These are phyloP conservation scores for Ustilago sp. DNA, from an alignment of 1,284 basidiomycete genomes.

Conservation along the genomic window DNA sequence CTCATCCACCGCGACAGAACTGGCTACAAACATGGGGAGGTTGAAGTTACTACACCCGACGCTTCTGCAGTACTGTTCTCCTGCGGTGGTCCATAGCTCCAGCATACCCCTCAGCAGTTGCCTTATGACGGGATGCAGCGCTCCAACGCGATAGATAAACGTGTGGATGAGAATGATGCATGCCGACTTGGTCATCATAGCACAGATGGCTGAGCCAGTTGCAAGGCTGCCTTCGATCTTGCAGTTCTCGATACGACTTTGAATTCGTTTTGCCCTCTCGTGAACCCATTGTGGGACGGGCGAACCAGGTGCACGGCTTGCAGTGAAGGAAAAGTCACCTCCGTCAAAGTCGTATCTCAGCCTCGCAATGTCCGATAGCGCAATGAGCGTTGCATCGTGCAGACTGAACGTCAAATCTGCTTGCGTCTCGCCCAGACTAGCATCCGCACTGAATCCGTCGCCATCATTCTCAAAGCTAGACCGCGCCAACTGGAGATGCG, in stretches of 20 bases:
- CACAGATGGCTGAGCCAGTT: slow-evolving; percentile 33
- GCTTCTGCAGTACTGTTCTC: slow-evolving; percentile 33
- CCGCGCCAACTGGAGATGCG: slow-evolving; percentile 37
- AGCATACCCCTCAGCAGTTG: slow-evolving; percentile 23
- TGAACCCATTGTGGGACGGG: slow-evolving; percentile 40
- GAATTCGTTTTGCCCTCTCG: slow-evolving; percentile 31
- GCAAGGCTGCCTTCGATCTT: slow-evolving; percentile 21
- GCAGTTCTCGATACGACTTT: slow-evolving; percentile 16
- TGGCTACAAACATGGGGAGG: slow-evolving; percentile 33
- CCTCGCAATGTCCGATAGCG: slow-evolving; percentile 44
- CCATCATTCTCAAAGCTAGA: slow-evolving; percentile 17
- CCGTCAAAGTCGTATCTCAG: slow-evolving; percentile 40
- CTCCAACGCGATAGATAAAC: slow-evolving; percentile 40
- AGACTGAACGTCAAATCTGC: slow-evolving; percentile 29
- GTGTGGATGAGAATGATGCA: slow-evolving; percentile 36
- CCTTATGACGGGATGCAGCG: slow-evolving; percentile 28
- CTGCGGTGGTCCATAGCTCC: slow-evolving; percentile 35
- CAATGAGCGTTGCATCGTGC: slow-evolving; percentile 25
- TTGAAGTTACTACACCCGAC: slow-evolving; percentile 47
- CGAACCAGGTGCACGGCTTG: slow-evolving; percentile 8
- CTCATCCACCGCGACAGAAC: slow-evolving; percentile 31
- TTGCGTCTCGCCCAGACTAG: not conserved
- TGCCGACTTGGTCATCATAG: slow-evolving; percentile 34
- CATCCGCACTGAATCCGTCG: not conserved
- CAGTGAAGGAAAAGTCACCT: slow-evolving; percentile 31